Conservation (phyloP, 371 early-diverging fungal species). For the Cokeromyces recurvatus region DNA sequence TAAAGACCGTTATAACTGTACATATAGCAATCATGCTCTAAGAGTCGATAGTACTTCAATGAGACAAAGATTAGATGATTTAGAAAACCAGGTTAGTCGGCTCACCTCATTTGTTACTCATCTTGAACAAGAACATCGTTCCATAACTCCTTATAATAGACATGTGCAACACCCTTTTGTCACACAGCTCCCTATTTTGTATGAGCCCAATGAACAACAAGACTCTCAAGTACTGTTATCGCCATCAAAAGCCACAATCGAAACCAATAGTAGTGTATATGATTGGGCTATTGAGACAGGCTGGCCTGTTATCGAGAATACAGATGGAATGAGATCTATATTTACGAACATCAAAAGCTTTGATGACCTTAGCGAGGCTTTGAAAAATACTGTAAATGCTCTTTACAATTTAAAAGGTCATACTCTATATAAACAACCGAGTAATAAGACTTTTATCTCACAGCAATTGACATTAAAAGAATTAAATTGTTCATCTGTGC, state of each 20-base stretch:
- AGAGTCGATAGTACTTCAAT: conserved; percentile 21
- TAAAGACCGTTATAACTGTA: conserved; percentile 20
- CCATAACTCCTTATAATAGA: conserved; percentile 9
- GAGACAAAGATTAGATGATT: conserved; percentile 21
- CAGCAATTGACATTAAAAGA: too few relatives aligned
- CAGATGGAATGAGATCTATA: conserved; percentile 20
- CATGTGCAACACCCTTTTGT: conserved; percentile 5
- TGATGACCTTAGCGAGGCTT: conserved; percentile 21
- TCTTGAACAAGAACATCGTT: conserved; percentile 14
- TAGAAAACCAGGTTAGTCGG: conserved; percentile 18
- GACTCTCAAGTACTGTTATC: neutral
- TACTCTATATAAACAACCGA: conserved; percentile 5
- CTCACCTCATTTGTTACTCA: conserved; percentile 6
- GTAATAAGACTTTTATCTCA: too few relatives aligned
- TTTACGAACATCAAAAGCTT: conserved; percentile 22
- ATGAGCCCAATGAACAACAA: too few relatives aligned
- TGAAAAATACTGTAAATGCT: conserved; percentile 14
- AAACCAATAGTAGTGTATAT: conserved; percentile 1
- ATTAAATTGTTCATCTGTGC: too few relatives aligned
- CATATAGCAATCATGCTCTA: conserved; percentile 24
- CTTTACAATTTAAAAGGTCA: conserved; percentile 10
- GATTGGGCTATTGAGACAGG: conserved; percentile 24
- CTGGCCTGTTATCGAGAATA: conserved; percentile 19
- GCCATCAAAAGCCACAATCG: neutral
- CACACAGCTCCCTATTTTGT: too few relatives aligned